Evolutionary conservation across 2,329 filamentous ascomycete species (phyloP).

Genomic region (Penicillium glabrum): DNA sequence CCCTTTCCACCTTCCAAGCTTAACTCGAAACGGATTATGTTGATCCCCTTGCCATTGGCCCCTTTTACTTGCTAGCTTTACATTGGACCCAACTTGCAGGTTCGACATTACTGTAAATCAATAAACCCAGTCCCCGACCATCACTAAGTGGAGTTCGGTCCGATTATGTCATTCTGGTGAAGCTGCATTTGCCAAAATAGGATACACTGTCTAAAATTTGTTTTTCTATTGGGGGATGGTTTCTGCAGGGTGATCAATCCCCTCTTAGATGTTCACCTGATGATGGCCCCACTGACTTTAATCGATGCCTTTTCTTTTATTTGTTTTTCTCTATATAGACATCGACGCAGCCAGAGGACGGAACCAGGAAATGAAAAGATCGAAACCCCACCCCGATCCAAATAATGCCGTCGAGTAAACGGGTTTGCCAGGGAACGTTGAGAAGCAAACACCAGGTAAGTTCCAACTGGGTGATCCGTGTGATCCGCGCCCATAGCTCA

Average conservation of each 20-base stretch:
- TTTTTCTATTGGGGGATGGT: neutral
- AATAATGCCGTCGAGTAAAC: constrained; percentile 7
- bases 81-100: neutral
- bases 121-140: neutral
- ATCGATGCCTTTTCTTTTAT: neutral
- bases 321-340: neutral
- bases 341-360: neutral
- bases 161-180: constrained; percentile 3
- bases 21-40: neutral
- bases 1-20: too few species aligned
- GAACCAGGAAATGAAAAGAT: neutral
- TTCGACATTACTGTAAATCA: neutral
- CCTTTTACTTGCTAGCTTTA: too few species aligned
- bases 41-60: neutral
- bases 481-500: constrained; percentile 6
- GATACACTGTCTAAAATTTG: neutral
- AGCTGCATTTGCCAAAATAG: constrained; percentile 14
- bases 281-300: neutral
- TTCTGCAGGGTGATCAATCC: neutral
- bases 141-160: neutral
- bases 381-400: neutral
- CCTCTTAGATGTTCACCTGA: neutral
- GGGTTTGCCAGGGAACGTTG: constrained; percentile 2
- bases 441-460: constrained; percentile 6
- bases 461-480: neutral